Conservation (phyloP, 2,329 filamentous ascomycete species). For the Paramyrothecium roridum region DNA sequence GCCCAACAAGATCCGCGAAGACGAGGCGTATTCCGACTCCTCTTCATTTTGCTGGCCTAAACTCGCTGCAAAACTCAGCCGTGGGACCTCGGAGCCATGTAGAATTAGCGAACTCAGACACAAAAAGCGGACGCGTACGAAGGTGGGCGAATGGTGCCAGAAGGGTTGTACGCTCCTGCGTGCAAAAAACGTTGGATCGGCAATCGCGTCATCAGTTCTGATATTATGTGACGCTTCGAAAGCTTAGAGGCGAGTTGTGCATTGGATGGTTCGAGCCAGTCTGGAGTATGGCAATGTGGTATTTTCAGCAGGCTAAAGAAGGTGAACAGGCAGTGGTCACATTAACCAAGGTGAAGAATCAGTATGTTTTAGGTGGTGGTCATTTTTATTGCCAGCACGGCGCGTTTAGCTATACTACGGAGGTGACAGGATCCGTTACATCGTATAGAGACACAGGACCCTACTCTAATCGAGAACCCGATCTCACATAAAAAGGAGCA, state of each 20-base stretch:
- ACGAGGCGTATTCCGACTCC: neutral
- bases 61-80: neutral
- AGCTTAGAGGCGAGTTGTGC: neutral
- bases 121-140: constrained; percentile 21
- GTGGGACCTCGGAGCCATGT: neutral
- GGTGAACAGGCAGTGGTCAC: too few species aligned
- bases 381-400: too few species aligned
- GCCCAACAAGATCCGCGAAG: neutral
- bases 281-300: too few species aligned
- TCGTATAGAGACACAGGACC: too few species aligned
- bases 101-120: constrained; percentile 11
- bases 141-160: constrained; percentile 31
- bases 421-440: too few species aligned
- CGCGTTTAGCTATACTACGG: too few species aligned
- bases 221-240: neutral
- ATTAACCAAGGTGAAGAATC: too few species aligned
- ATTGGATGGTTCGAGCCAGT: too few species aligned
- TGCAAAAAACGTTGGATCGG: constrained; percentile 28
- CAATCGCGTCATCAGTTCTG: neutral
- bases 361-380: too few species aligned
- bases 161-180: constrained; percentile 25
- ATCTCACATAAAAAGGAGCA: too few species aligned
- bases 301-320: too few species aligned
- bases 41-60: neutral
- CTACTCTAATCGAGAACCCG: too few species aligned